Base-by-base conservation (phyloP, 169 alveolate species). In the Plasmodium inui region DNA sequence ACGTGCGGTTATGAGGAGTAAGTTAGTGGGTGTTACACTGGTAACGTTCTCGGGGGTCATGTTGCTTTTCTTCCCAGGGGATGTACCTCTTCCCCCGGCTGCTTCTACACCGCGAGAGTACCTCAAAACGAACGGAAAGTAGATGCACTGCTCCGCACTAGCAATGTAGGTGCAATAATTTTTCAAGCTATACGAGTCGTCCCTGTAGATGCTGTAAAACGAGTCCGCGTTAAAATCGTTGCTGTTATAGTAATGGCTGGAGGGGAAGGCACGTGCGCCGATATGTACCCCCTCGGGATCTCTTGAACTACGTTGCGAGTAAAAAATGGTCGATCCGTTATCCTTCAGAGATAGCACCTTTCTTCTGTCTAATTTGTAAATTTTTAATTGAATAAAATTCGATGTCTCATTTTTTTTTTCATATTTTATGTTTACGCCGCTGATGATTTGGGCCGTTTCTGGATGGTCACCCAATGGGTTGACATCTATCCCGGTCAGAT, bases 141-240 rank as follows among this genome's bases (percentile, higher is more conserved):
- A 88, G 30, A 88, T 67, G 82, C 67, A 57, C 72, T 88, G 94
- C 37, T 88, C 57, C 44, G 81, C 37, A 9, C 32, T 32, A 9
- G 74, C 34, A 78, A 88, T 74, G 55, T 76, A 88, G n/a, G 39
- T 78, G 46, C 46, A 57, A 46, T 88, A 88, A n/a, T 61, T 78
- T 61, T 55, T 61, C 32, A 76, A 32, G 82, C 46, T 26, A 57
- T 88, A 88, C n/a, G 80, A 22, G 17, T 72, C 32, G 30, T 88
- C 94, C 17, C 81, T 79, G 28, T 88, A 88, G 79, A 88, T 76
- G 61, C 82, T 88, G 70, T 78, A 88, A 79, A 88, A 88, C n/a
- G 7, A n/a, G 46, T 53, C 39, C n/a, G 82, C 26, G 41, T 32
- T 78, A 78, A 88, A 88, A 78, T 88, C 82, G 26, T 76, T 57